Percentiles rank a stretch among this genome's conserved stretches.
Conservation (phyloP, 129 eudicot genomes). For the carrot (Daucus carota) region DH1_v3.0 NC_030383.2:53872501-53873000, state of each 20-base stretch:
- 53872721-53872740: conserved; percentile 40
- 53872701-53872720: conserved; percentile 48
- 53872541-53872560: conserved; percentile 15
- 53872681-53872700: conserved; percentile 38
- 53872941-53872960: not conserved
- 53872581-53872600: conserved; percentile 17
- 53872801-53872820: conserved; percentile 56
- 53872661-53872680: conserved; percentile 24
- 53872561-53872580: conserved; percentile 24
- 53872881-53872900: not conserved
- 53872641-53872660: conserved; percentile 28
- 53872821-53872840: not conserved
- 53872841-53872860: not conserved
- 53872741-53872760: conserved; percentile 50
- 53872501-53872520: conserved; percentile 44
- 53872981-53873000: too few relatives aligned
- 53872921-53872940: not conserved
- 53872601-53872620: conserved; percentile 21
- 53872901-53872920: too few relatives aligned
- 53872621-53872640: conserved; percentile 25
- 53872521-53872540: conserved; percentile 47
- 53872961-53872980: not conserved
- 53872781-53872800: conserved; percentile 59
- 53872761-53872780: conserved; percentile 67
- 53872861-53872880: not conserved